Conservation (phyloP, 2,329 filamentous ascomycete species). For the Aspergillus pseudoglaucus region DNA sequence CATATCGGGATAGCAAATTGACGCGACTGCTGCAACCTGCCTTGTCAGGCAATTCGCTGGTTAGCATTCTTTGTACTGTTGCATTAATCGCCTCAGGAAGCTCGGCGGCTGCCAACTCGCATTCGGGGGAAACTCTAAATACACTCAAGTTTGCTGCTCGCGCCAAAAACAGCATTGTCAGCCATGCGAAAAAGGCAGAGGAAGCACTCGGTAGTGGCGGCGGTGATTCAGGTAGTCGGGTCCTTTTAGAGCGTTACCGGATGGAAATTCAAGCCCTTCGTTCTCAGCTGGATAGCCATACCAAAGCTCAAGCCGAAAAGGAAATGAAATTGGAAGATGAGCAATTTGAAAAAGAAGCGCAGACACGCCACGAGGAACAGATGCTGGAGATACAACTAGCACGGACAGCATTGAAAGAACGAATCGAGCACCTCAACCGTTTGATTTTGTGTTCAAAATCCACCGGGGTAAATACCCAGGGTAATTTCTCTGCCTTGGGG, state of each 20-base stretch:
- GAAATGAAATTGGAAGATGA: slow-evolving; percentile 61
- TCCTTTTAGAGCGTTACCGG: slow-evolving; percentile 84
- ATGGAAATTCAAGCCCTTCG: slow-evolving; percentile 84
- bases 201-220: slow-evolving; percentile 73
- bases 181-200: slow-evolving; percentile 89
- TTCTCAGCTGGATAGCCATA: slow-evolving; percentile 74
- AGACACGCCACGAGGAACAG: slow-evolving; percentile 87
- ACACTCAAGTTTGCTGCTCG: slow-evolving; percentile 94
- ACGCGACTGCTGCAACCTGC: slow-evolving; percentile 88
- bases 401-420: slow-evolving; percentile 89
- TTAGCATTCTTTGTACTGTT: slow-evolving; percentile 96
- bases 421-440: slow-evolving; percentile 93
- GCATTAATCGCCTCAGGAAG: slow-evolving; percentile 75
- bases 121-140: slow-evolving; percentile 85
- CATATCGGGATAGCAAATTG: slow-evolving; percentile 95
- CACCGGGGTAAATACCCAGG: slow-evolving; percentile 78
- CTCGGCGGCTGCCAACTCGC: slow-evolving; percentile 62
- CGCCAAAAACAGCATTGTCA: slow-evolving; percentile 96
- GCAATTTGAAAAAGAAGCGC: slow-evolving; percentile 73
- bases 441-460: slow-evolving; percentile 95
- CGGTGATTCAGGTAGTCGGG: slow-evolving; percentile 75
- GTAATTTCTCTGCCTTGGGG: slow-evolving; percentile 62
- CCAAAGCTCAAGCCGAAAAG: slow-evolving; percentile 58
- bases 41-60: slow-evolving; percentile 83
- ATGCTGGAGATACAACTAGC: slow-evolving; percentile 98